Base-by-base conservation (phyloP, 495 filamentous ascomycete species). In the Penicillium arizonense region DNA sequence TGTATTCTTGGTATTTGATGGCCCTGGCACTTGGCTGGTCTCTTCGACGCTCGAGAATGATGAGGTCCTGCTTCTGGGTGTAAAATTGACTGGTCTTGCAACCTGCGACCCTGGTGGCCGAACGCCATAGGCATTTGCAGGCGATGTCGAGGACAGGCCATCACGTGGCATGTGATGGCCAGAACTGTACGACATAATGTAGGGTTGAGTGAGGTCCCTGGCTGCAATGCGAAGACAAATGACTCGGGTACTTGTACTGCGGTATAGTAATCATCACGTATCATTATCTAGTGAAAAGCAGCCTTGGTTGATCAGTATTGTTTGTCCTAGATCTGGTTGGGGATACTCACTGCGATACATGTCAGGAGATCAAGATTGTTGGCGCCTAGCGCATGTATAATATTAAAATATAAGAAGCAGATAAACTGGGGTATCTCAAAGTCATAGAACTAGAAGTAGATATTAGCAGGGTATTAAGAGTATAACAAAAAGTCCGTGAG, bases 101-200 rank as follows among this genome's bases (percentile, higher is more conserved):
- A 72, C 59, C 32, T 66, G 65, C 21, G 69, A 63, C 44, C 59
- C 59, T 24, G 61, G 55, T 38, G 55, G 41, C 23, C 53, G 47
- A 44, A 57, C 45, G 9, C 46, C 50, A 59, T 59, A 47, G 26
- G 57, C 40, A 34, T 46, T 67, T 55, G 54, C 30, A 16, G 55
- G 46, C 13, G 53, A 56, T 43, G 59, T 58, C 43, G 63, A 68
- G 26, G 54, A 56, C 51, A 53, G 44, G 57, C 61, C 55, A 53
- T 56, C 67, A 35, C 65, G 48, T 54, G 68, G 65, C 69, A 66
- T 69, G 56, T 65, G 64, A 57, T 54, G 57, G 43, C 63, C 62
- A 63, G 56, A 49, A 61, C 64, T 69, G 61, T 75, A 74, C 62
- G 60, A 59, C 68, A 75, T 73, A 48, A 65, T 69, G 61, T 48